These are phyloP conservation scores for Basipetospora sp. DNA, from an alignment of 2,329 filamentous ascomycete species.

Conservation along the genomic window DNA sequence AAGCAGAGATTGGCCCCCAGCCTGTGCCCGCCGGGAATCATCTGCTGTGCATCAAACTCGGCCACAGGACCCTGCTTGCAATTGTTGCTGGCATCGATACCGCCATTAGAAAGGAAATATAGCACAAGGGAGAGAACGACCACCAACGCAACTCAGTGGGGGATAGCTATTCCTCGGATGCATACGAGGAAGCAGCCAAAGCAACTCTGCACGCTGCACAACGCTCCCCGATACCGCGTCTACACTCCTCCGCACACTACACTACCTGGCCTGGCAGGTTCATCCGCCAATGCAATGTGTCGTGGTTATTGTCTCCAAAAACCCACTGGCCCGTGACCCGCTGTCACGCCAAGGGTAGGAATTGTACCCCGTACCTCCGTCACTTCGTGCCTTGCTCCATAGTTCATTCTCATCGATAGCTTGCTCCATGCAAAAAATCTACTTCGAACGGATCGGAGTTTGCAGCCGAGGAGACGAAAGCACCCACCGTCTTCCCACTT, in stretches of 20 bases:
- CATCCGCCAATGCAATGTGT: constrained; percentile 4
- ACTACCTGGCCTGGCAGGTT: not conserved
- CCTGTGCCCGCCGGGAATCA: not conserved
- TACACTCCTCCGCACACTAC: not conserved
- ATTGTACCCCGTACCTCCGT: not conserved
- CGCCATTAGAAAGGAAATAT: too few species aligned
- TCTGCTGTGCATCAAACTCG: constrained; percentile 3
- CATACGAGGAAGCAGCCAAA: too few species aligned
- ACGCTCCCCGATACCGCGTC: not conserved
- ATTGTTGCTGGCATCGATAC: too few species aligned
- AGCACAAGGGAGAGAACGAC: too few species aligned
- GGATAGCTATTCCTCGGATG: too few species aligned
- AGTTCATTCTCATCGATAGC: too few species aligned
- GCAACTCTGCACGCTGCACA: not conserved
- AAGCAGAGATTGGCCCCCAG: not conserved
- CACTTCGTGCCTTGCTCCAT: not conserved
- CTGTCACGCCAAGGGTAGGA: constrained; percentile 1
- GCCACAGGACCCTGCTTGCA: too few species aligned
- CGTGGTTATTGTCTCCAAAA: not conserved
- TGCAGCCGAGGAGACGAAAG: constrained; percentile 6
- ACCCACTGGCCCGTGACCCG: constrained; percentile 3
- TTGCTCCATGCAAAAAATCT: not conserved
- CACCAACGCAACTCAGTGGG: too few species aligned
- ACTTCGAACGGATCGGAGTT: too few species aligned
- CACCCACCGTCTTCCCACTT: constrained; percentile 1